Conservation (phyloP, 495 filamentous ascomycete species). For the Aspergillus carlsbadensis region DNA sequence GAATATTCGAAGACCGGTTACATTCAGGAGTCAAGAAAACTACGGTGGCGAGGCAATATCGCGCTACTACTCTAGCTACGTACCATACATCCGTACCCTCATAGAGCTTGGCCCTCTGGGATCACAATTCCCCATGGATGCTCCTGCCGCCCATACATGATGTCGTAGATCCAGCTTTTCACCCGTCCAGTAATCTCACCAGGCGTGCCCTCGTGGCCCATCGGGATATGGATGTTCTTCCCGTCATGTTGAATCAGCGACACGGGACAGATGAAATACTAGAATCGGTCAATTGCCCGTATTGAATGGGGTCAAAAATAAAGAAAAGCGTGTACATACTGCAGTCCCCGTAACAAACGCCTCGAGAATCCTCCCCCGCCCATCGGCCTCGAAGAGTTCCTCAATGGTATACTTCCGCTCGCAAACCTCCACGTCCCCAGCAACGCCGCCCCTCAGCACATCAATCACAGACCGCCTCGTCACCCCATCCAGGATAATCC, state of each 20-base stretch:
- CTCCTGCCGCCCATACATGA: conserved; percentile 12
- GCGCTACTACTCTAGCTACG: too few relatives aligned
- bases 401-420: conserved; percentile 17
- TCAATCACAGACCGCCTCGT: conserved; percentile 72
- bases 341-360: conserved; percentile 13
- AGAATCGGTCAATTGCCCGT: background rate
- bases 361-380: conserved; percentile 7
- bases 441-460: conserved; percentile 68
- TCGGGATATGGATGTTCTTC: conserved; percentile 2
- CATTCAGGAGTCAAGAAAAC: too few relatives aligned
- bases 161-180: conserved; percentile 15
- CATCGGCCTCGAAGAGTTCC: conserved; percentile 5
- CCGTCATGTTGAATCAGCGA: conserved; percentile 2
- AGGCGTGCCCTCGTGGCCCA: background rate
- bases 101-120: background rate
- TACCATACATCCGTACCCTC: too few relatives aligned
- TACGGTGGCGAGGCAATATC: too few relatives aligned
- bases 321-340: background rate
- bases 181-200: conserved; percentile 6
- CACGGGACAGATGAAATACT: conserved; percentile 14
- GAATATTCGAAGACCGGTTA: too few relatives aligned
- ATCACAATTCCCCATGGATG: conserved; percentile 13
- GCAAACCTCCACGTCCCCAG: background rate
- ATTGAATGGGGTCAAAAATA: too few relatives aligned
- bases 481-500: conserved; percentile 79